Percentiles rank a stretch among this genome's conserved stretches.
phyloP scores from a whole-genome alignment of 2,329 filamentous ascomycete genomes.

The Fusarium nygamai region DNA sequence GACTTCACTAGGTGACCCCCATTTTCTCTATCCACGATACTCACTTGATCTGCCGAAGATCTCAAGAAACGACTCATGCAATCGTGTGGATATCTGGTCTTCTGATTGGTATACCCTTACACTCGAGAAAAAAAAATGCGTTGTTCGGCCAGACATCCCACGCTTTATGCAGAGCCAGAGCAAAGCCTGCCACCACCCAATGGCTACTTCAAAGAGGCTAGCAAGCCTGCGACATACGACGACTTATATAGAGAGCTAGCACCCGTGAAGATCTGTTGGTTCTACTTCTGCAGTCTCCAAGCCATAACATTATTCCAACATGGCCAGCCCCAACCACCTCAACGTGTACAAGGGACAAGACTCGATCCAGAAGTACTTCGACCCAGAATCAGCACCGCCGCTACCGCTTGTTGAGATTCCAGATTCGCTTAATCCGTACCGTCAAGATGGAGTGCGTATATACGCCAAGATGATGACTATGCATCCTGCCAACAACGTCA shows the following conservation, averaged over 20 bases:
- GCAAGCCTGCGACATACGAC: not conserved
- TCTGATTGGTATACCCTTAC: slow-evolving; percentile 1
- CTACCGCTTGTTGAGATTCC: slow-evolving; percentile 71
- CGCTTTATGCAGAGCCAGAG: not conserved
- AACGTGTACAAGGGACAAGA: slow-evolving; percentile 69
- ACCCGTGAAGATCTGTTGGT: not conserved
- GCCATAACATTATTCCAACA: slow-evolving; percentile 12
- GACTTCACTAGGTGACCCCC: not conserved
- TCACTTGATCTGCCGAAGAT: slow-evolving; percentile 2
- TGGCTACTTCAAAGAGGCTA: not conserved
- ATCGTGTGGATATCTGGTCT: not conserved
- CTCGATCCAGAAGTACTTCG: slow-evolving; percentile 66
- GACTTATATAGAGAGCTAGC: not conserved
- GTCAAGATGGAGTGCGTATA: slow-evolving; percentile 67
- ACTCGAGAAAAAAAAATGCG: not conserved
- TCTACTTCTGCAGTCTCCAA: not conserved
- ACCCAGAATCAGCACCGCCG: slow-evolving; percentile 66
- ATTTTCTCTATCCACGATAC: not conserved
- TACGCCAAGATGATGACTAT: slow-evolving; percentile 74
- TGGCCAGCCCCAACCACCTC: slow-evolving; percentile 45
- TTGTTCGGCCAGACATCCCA: slow-evolving; percentile 8
- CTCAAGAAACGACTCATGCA: not conserved
- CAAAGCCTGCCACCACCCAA: not conserved
- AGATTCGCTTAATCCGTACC: slow-evolving; percentile 64
- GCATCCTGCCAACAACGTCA: slow-evolving; percentile 73